A percentile compares a stretch with the other conserved stretches of the same genome.
Conservation (phyloP, 306 rosid genomes). For the Casuarina cunninghamiana region DNA sequence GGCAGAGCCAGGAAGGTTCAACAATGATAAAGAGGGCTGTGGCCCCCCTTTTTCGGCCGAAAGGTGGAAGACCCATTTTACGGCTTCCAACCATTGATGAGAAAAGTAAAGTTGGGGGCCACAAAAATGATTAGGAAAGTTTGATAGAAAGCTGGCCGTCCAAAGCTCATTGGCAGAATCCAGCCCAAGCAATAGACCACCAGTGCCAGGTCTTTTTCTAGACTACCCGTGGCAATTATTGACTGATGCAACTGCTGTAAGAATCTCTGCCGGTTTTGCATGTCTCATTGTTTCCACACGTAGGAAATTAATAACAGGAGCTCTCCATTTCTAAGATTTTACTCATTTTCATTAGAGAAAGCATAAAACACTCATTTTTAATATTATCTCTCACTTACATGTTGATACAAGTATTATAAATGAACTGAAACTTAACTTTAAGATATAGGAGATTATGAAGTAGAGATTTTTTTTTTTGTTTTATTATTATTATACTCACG, state of each 20-base stretch:
- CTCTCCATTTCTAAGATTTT: too few species aligned
- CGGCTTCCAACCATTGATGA: not conserved
- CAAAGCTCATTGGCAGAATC: not conserved
- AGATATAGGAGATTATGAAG: too few species aligned
- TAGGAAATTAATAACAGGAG: not conserved
- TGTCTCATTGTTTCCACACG: not conserved
- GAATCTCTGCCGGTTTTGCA: not conserved
- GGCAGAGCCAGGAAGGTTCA: not conserved
- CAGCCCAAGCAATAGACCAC: not conserved
- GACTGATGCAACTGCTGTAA: not conserved
- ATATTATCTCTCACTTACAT: too few species aligned
- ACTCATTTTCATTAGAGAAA: too few species aligned
- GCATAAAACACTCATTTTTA: too few species aligned
- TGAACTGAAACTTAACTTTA: too few species aligned
- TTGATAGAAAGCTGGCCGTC: not conserved
- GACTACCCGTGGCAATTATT: not conserved
- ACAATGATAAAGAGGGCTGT: not conserved
- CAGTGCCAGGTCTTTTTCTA: not conserved
- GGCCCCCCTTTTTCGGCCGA: constrained; percentile 23
- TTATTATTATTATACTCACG: too few species aligned
- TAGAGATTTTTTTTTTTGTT: too few species aligned
- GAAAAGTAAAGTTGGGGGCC: constrained; percentile 9
- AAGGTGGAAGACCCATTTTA: constrained; percentile 1
- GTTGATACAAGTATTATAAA: too few species aligned
- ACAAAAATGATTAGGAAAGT: constrained; percentile 9